Base-by-base conservation (phyloP, 2,329 filamentous ascomycete species). In the Beauveria bassiana region DNA sequence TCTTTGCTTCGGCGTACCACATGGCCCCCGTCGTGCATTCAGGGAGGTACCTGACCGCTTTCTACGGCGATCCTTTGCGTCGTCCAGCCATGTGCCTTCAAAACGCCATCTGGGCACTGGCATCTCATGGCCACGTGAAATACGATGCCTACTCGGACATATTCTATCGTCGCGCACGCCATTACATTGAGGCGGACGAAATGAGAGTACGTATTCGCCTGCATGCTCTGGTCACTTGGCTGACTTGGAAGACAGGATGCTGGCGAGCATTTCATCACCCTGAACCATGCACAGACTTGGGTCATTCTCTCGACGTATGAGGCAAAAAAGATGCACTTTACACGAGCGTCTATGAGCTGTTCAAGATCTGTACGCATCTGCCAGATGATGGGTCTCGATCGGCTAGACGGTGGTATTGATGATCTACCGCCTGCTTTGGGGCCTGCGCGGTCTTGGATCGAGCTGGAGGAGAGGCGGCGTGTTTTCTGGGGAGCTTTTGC, bases 101-200 rank as follows among this genome's bases (percentile, higher is more conserved):
- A 68, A 97, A 97, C 73, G 88, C 87, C 26, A 90, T 97, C 71
- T 96, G 92, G 91, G 84, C 87, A n/a, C 78, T 90, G 67, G 90
- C 90, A 9, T 86, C 91, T 5, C 83, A 85, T 16, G 79, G 87
- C 1, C 84, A 87, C 38, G 82, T 89, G 46, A 91, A 91, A 69
- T 96, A 96, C 69, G 78, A 81, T 8, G 76, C 78, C 9, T 83
- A 91, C 45, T 86, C 91, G 64, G 86, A 89, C 8, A 81, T 93
- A 53, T 93, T 97, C 68, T 96, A 97, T 70, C 82, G 85, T 56
- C 83, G 91, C 47, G 85, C 92, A 4, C 83, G 93, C 34, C 92
- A 93, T 66, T 96, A 97, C 70, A 81, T 88, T 0, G 88, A 97
- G 66, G 78, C 83, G 42, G 91, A 96, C 66, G 91, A 97, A 75